Evolutionary conservation across 2,329 filamentous ascomycete species (phyloP).

Genomic region (Laburnicola sp.): DNA sequence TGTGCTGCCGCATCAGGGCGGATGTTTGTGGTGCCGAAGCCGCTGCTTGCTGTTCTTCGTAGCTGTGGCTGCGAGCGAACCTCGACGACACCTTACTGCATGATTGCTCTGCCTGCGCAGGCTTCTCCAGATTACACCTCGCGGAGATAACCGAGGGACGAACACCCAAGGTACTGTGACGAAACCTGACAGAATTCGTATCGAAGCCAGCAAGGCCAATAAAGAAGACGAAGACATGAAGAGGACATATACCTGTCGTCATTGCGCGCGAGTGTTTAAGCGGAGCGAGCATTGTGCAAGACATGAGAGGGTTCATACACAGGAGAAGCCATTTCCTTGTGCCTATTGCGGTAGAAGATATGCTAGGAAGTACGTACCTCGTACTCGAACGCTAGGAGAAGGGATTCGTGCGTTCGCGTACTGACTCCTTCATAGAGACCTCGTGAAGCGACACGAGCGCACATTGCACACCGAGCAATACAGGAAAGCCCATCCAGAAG

Average conservation of each 20-base stretch:
- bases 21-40: slow-evolving; percentile 1
- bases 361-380: slow-evolving; percentile 35
- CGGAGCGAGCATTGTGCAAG: slow-evolving; percentile 42
- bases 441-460: slow-evolving; percentile 42
- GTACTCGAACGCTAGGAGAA: neutral
- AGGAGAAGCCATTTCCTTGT: slow-evolving; percentile 40
- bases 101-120: neutral
- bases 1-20: neutral
- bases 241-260: slow-evolving; percentile 9
- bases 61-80: neutral
- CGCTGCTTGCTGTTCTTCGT: slow-evolving; percentile 4
- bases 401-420: neutral
- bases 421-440: slow-evolving; percentile 28
- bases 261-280: slow-evolving; percentile 40
- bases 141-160: neutral
- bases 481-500: slow-evolving; percentile 17
- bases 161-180: too few species aligned
- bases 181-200: neutral
- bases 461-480: slow-evolving; percentile 38
- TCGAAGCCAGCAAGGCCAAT: neutral
- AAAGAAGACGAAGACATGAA: slow-evolving; percentile 2
- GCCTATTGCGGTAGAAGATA: slow-evolving; percentile 39
- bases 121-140: neutral
- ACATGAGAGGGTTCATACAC: slow-evolving; percentile 41
- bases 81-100: slow-evolving; percentile 9